A percentile compares a stretch with the other conserved stretches of the same genome.
These are phyloP conservation scores for Alloascoidea africana DNA, from an alignment of 805 yeast genomes.

Conservation along the genomic window DNA sequence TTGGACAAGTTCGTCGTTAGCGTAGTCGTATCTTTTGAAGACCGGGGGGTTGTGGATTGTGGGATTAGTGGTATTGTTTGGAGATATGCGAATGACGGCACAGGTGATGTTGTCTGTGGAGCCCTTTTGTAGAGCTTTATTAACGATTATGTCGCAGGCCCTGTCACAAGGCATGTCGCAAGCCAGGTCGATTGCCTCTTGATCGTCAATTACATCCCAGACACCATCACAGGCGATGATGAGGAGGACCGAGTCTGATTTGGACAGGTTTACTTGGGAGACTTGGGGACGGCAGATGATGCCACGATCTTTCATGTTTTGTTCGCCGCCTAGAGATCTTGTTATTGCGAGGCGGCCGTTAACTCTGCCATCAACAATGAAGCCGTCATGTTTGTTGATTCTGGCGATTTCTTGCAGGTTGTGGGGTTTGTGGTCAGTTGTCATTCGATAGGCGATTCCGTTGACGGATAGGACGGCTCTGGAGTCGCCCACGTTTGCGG, in stretches of 20 bases:
- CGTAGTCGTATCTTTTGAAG: neutral
- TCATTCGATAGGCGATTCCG: neutral
- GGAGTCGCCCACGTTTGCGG: neutral
- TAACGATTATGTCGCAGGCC: neutral
- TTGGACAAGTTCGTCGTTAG: neutral
- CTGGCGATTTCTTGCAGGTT: neutral
- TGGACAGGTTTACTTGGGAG: neutral
- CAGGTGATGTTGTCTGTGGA: slow-evolving; percentile 1
- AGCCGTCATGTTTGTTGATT: neutral
- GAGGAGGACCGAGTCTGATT: slow-evolving; percentile 23
- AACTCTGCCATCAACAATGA: neutral
- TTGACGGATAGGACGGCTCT: neutral
- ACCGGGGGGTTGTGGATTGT: neutral
- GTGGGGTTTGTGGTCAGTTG: neutral
- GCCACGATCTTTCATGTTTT: neutral
- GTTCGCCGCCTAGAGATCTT: neutral
- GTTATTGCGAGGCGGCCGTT: neutral
- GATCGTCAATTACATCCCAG: slow-evolving; percentile 72
- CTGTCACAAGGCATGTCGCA: slow-evolving; percentile 16
- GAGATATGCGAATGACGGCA: neutral
- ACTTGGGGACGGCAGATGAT: neutral
- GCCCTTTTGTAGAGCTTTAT: neutral
- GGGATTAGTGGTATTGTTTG: too few relatives aligned
- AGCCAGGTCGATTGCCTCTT: slow-evolving; percentile 51
- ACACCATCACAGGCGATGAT: slow-evolving; percentile 76